These are phyloP conservation scores for Chimonanthus praecox DNA, from an alignment of 164 flowering plant species.

Conservation along the genomic window DNA sequence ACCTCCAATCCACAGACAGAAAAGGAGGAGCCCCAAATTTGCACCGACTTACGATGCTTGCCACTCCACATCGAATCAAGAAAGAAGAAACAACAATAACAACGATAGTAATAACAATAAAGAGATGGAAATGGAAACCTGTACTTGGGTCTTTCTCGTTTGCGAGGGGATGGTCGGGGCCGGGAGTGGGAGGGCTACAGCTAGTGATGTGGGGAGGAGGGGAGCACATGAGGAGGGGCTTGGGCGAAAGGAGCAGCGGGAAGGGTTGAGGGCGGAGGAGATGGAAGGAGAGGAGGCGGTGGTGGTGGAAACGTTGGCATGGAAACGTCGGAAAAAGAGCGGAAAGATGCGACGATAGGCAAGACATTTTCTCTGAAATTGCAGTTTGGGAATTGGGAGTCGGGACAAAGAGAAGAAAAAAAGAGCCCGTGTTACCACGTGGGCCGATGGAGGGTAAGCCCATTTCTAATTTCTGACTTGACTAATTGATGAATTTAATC, in stretches of 20 bases:
- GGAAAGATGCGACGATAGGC: neutral
- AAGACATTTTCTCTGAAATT: neutral
- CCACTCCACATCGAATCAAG: neutral
- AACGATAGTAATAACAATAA: neutral
- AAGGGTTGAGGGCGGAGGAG: neutral
- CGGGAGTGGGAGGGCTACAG: constrained; percentile 4
- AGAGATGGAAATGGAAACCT: neutral
- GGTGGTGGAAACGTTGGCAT: neutral
- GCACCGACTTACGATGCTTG: neutral
- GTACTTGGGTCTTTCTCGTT: neutral
- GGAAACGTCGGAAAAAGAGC: neutral
- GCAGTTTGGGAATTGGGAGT: neutral
- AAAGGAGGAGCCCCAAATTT: neutral
- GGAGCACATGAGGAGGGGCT: neutral
- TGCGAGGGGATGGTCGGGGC: neutral
- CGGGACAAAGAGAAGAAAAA: neutral
- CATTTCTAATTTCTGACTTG: too few relatives aligned
- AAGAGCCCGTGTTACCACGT: neutral
- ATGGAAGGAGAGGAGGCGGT: neutral
- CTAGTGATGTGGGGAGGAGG: neutral
- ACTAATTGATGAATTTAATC: too few relatives aligned
- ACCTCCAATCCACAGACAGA: too few relatives aligned
- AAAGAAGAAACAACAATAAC: neutral
- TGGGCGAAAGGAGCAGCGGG: neutral
- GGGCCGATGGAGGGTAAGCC: neutral